Evolutionary conservation across 2,329 filamentous ascomycete genomes (phyloP).

Genomic region (Aspergillus jensenii): DNA sequence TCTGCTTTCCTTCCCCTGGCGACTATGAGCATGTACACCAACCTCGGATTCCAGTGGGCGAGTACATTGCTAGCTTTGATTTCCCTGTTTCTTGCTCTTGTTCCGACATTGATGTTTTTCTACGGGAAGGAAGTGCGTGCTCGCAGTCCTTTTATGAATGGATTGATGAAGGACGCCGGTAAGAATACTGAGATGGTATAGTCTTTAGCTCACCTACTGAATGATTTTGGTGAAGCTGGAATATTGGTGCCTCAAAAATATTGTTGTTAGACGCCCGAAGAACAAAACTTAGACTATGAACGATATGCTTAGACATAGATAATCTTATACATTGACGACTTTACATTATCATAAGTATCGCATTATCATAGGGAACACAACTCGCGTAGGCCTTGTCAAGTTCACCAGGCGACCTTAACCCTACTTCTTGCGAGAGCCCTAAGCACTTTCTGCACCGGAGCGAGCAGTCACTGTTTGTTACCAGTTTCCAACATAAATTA

Average conservation of each 20-base stretch:
- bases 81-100: conserved; percentile 31
- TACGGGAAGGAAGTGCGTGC: conserved; percentile 37
- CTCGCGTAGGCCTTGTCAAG: too few species aligned
- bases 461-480: too few species aligned
- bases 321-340: background rate
- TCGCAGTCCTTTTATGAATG: conserved; percentile 22
- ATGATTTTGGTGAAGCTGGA: background rate
- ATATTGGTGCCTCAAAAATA: background rate
- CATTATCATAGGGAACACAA: too few species aligned
- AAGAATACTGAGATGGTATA: background rate
- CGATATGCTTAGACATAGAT: background rate
- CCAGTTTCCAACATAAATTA: too few species aligned
- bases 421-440: too few species aligned
- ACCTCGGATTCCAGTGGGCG: conserved; percentile 42
- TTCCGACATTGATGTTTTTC: conserved; percentile 36
- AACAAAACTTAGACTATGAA: background rate
- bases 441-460: too few species aligned
- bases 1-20: conserved; percentile 46
- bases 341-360: too few species aligned
- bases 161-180: conserved; percentile 4
- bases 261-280: background rate
- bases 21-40: conserved; percentile 35
- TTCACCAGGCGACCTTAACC: too few species aligned
- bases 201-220: background rate
- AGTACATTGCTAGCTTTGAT: conserved; percentile 42